Evolutionary conservation across 441 rosid species (phyloP).

Genomic region (Cnidoscolus chayamansa): DNA sequence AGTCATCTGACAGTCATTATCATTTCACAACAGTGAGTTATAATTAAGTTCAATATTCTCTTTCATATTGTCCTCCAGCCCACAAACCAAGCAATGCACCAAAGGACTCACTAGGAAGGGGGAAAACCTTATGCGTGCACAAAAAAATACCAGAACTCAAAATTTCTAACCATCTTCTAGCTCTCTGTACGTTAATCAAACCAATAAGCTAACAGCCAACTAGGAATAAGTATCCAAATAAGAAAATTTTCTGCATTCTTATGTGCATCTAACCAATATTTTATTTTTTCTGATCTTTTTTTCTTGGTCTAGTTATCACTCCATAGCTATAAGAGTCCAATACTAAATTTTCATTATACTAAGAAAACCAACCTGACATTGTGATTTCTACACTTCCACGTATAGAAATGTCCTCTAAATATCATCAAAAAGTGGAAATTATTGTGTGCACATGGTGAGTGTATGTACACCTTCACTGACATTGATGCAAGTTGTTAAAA

Average conservation of each 20-base stretch:
- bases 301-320: neutral
- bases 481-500: no score
- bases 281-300: neutral
- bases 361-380: neutral
- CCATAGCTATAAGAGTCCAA: neutral
- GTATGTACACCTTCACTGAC: no score
- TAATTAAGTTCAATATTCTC: neutral
- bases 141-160: neutral
- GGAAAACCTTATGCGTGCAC: neutral
- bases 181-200: neutral
- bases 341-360: neutral
- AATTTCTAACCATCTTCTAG: neutral
- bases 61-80: no score
- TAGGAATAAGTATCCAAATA: neutral
- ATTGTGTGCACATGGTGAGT: no score
- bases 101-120: no score
- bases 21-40: neutral
- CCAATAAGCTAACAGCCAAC: neutral
- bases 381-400: no score
- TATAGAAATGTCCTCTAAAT: no score
- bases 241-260: no score
- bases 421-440: neutral
- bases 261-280: no score
- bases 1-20: neutral
- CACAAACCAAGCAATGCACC: no score